Percentiles rank a stretch among this genome's conserved stretches.
Conservation (phyloP, 73 alveolate species). For the Diophrys sp. region DNA sequence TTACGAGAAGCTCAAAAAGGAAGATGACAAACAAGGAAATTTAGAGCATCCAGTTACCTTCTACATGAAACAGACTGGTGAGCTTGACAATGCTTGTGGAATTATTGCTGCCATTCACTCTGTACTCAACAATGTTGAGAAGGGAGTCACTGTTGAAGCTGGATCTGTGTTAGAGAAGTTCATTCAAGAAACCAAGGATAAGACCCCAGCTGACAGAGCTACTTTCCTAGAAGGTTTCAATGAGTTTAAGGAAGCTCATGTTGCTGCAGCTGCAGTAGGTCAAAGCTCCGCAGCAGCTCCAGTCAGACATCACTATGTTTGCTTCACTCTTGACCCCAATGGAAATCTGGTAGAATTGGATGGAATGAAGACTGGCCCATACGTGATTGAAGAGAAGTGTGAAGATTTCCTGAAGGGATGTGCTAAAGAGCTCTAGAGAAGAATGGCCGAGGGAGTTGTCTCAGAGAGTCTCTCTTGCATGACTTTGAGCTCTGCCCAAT, state of each 20-base stretch:
- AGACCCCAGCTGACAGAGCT: conserved; percentile 75
- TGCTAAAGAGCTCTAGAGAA: conserved; percentile 29
- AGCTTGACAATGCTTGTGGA: conserved; percentile 92
- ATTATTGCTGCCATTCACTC: conserved; percentile 83
- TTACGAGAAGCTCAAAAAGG: conserved; percentile 54
- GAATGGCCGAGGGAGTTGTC: conserved; percentile 30
- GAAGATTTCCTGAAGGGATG: conserved; percentile 38
- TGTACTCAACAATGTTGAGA: conserved; percentile 60
- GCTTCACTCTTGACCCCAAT: conserved; percentile 53
- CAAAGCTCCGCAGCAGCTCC: conserved; percentile 66
- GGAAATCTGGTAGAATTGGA: conserved; percentile 71
- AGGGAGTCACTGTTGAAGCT: conserved; percentile 29
- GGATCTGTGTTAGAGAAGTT: conserved; percentile 68
- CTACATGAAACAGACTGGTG: conserved; percentile 80
- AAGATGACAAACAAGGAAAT: conserved; percentile 50
- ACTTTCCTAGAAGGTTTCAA: conserved; percentile 56
- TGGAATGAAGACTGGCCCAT: conserved; percentile 81
- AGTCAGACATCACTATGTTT: conserved; percentile 75
- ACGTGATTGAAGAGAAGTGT: conserved; percentile 27
- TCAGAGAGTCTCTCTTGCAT: conserved; percentile 42
- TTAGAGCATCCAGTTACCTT: conserved; percentile 54
- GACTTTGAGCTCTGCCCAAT: conserved; percentile 19
- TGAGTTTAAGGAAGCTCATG: conserved; percentile 76
- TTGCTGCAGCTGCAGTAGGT: conserved; percentile 70
- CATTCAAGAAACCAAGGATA: conserved; percentile 44